Evolutionary conservation across 1,284 basidiomycete genomes (phyloP).

Genomic region (Cerioporus squamosus): DNA sequence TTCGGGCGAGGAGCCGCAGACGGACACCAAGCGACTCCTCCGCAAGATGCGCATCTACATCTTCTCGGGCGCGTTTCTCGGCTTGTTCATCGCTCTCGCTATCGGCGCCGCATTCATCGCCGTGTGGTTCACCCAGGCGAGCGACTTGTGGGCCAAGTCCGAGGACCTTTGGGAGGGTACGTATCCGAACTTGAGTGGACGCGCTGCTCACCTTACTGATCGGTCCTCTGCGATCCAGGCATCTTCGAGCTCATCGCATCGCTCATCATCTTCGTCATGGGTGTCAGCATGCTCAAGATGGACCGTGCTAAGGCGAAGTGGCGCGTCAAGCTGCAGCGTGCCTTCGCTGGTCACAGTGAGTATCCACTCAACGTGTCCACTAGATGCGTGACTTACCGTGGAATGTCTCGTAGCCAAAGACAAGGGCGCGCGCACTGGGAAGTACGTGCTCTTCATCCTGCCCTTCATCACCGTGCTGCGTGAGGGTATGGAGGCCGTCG

Average conservation of each 20-base stretch:
- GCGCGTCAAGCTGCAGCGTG: slow-evolving; percentile 83
- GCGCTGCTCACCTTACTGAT: slow-evolving; percentile 23
- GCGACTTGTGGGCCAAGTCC: slow-evolving; percentile 70
- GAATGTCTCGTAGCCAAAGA: slow-evolving; percentile 42
- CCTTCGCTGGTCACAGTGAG: slow-evolving; percentile 68
- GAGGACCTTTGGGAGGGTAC: slow-evolving; percentile 77
- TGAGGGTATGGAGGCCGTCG: slow-evolving; percentile 90
- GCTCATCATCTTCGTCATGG: slow-evolving; percentile 70
- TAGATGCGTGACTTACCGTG: background rate
- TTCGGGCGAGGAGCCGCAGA: slow-evolving; percentile 27
- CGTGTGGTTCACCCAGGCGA: slow-evolving; percentile 81
- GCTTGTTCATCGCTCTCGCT: slow-evolving; percentile 77
- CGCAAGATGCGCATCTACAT: slow-evolving; percentile 76
- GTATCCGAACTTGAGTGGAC: slow-evolving; percentile 5
- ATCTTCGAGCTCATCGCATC: slow-evolving; percentile 83
- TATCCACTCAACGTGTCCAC: background rate
- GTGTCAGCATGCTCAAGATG: slow-evolving; percentile 55
- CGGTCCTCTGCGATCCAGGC: slow-evolving; percentile 49
- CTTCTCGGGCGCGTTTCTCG: slow-evolving; percentile 75
- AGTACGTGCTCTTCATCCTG: slow-evolving; percentile 87
- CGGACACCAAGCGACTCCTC: slow-evolving; percentile 44
- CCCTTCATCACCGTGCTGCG: slow-evolving; percentile 90
- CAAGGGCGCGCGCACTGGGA: slow-evolving; percentile 54
- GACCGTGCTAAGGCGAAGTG: slow-evolving; percentile 84
- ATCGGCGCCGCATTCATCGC: slow-evolving; percentile 82